phyloP scores from a whole-genome alignment of 305 asterid species.

The Solanum hybrid region DNA sequence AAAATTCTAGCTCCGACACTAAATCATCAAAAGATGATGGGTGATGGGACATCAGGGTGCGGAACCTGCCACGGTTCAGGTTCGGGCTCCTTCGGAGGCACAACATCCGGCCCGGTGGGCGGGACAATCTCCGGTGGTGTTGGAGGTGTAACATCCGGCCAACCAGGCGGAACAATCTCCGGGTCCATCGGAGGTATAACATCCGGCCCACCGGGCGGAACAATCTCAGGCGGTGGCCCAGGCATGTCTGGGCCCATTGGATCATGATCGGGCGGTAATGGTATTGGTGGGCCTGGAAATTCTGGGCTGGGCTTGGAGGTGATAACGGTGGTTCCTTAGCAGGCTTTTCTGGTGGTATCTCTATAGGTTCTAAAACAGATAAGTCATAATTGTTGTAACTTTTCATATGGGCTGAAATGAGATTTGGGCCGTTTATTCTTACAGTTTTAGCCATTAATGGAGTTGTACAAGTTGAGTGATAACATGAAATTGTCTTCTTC shows the following conservation, averaged over 20 bases:
- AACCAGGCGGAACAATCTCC: background rate
- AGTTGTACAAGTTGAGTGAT: background rate
- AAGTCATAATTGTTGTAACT: background rate
- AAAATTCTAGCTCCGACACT: background rate
- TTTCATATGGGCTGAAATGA: background rate
- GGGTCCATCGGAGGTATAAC: background rate
- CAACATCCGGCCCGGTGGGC: constrained; percentile 1
- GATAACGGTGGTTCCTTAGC: constrained; percentile 29
- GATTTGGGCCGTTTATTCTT: background rate
- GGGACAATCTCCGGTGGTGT: background rate
- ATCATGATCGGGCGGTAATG: background rate
- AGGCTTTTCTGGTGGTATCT: constrained; percentile 34
- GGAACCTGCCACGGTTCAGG: background rate
- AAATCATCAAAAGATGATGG: background rate
- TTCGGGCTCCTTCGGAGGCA: background rate
- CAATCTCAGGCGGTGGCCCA: background rate
- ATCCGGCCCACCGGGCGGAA: background rate
- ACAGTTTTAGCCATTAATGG: background rate
- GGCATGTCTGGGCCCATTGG: constrained; percentile 1
- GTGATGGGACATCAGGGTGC: background rate
- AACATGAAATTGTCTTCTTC: background rate
- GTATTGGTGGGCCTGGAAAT: constrained; percentile 16
- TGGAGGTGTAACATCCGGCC: constrained; percentile 1
- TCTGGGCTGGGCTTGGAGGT: constrained; percentile 29
- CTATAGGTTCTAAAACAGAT: background rate